Evolutionary conservation across 2,329 filamentous ascomycete genomes (phyloP).

Genomic region (Pleomassaria siparia): DNA sequence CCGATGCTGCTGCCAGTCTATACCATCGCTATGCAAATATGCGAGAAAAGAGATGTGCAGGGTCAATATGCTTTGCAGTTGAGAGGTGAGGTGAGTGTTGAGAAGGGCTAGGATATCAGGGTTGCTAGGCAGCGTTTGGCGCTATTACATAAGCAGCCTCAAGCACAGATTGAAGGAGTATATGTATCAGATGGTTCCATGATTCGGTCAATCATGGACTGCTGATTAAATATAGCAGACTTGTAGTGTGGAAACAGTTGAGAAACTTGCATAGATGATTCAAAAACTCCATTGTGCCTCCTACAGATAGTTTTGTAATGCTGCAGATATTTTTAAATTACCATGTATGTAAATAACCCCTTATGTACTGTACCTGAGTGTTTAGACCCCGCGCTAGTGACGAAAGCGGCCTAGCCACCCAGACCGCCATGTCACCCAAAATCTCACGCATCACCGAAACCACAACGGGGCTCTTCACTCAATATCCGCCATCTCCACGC

Average conservation of each 20-base stretch:
- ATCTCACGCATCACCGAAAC: neutral
- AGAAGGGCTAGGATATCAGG: neutral
- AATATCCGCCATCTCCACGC: conserved; percentile 19
- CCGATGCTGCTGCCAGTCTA: conserved; percentile 19
- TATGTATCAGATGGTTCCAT: no score
- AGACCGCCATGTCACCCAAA: conserved; percentile 21
- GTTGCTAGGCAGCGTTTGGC: conserved; percentile 11
- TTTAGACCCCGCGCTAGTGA: conserved; percentile 8
- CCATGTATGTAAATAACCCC: no score
- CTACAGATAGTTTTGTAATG: no score
- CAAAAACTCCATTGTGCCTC: no score
- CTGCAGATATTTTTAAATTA: no score
- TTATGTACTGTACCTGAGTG: no score
- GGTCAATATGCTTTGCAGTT: neutral
- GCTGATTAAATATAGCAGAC: no score
- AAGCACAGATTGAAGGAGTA: no score
- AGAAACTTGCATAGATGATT: no score
- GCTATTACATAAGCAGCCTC: conserved; percentile 5
- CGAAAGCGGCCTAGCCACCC: conserved; percentile 10
- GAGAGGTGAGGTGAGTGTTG: conserved; percentile 3
- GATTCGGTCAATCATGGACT: no score
- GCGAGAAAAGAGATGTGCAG: conserved; percentile 11
- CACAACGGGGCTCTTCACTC: conserved; percentile 12
- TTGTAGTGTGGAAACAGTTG: no score
- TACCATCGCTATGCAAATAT: conserved; percentile 34